phyloP scores from a whole-genome alignment of 2,329 filamentous ascomycete genomes.

The Sclerotinia trifoliorum region DNA sequence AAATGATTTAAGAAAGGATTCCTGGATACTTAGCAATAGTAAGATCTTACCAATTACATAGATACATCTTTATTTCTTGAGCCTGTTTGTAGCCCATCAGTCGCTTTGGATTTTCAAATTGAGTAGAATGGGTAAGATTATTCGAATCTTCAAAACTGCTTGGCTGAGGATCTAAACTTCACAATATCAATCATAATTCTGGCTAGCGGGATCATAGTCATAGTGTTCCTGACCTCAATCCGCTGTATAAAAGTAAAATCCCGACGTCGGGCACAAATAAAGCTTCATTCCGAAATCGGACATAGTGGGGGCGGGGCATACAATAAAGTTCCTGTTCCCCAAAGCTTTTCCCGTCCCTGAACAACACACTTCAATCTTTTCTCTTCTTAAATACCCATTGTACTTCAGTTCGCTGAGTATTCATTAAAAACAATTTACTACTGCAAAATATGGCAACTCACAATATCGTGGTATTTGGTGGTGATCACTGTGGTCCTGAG shows the following conservation, averaged over 20 bases:
- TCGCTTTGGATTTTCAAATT: not conserved
- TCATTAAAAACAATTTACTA: not conserved
- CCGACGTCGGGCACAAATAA: conserved; percentile 1
- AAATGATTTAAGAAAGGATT: not conserved
- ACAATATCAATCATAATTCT: not conserved
- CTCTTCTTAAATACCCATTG: not conserved
- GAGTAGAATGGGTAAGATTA: not conserved
- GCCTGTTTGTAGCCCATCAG: too few species aligned
- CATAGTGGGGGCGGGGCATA: conserved; percentile 11
- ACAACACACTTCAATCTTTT: not conserved
- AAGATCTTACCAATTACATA: not conserved
- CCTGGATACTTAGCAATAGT: not conserved
- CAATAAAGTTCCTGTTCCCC: conserved; percentile 11
- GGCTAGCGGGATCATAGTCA: too few species aligned
- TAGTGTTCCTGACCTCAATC: not conserved
- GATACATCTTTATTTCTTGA: not conserved
- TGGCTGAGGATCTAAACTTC: not conserved
- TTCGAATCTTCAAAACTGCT: not conserved
- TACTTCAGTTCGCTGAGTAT: not conserved
- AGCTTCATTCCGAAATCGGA: conserved; percentile 14
- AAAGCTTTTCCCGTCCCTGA: not conserved
- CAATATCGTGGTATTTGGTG: conserved; percentile 78
- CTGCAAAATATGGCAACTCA: conserved; percentile 60
- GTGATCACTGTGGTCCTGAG: conserved; percentile 85
- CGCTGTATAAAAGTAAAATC: not conserved